A percentile compares a stretch with the other conserved stretches of the same genome.
Conservation (phyloP, 768 basidiomycete genomes). For the Suillus luteus region DNA sequence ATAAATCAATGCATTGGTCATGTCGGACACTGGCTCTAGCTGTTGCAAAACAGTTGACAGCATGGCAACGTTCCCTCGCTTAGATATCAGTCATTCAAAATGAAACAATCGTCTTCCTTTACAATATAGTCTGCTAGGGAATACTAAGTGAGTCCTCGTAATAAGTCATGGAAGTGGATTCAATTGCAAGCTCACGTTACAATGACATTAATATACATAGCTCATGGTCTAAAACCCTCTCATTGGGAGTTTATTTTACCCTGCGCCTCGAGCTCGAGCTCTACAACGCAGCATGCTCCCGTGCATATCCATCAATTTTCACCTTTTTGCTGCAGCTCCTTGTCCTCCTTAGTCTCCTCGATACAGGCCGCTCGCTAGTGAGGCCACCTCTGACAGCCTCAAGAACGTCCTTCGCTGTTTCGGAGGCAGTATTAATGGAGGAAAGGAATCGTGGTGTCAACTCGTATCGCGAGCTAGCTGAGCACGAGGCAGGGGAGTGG, state of each 20-base stretch:
- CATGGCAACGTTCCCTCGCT: neutral
- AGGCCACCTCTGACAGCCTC: conserved; percentile 81
- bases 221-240: conserved; percentile 71
- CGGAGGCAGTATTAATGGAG: conserved; percentile 63
- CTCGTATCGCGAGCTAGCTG: conserved; percentile 84
- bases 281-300: conserved; percentile 79
- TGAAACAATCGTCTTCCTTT: neutral
- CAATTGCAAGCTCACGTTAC: neutral
- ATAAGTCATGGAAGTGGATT: neutral
- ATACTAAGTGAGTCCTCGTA: neutral
- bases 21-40: neutral
- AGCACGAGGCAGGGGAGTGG: conserved; percentile 75
- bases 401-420: conserved; percentile 72
- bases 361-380: conserved; percentile 68
- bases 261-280: conserved; percentile 85
- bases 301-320: conserved; percentile 76
- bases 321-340: conserved; percentile 63
- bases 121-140: neutral
- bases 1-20: neutral
- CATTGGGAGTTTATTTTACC: conserved; percentile 85
- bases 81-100: neutral
- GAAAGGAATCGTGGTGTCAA: conserved; percentile 89
- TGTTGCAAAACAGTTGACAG: neutral
- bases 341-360: conserved; percentile 76
- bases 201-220: neutral